phyloP scores from a whole-genome alignment of 2,329 filamentous ascomycete genomes.

The Rhynchosporium agropyri region DNA sequence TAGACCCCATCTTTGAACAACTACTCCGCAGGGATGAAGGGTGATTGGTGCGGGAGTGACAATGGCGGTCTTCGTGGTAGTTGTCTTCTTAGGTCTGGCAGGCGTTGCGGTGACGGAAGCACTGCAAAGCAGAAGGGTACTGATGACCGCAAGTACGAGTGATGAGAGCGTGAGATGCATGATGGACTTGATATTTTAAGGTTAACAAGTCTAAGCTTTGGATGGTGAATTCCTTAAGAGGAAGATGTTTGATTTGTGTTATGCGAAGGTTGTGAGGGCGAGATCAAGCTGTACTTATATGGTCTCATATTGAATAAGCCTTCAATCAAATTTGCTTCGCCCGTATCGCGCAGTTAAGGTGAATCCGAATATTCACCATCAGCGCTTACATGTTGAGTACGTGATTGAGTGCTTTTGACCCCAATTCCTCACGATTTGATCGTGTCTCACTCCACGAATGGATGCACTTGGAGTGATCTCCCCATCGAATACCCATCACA shows the following conservation, averaged over 20 bases:
- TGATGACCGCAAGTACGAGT: background rate
- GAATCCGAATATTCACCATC: background rate
- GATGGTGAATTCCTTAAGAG: background rate
- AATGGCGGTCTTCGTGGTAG: slow-evolving; percentile 6
- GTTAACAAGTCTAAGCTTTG: too few relatives aligned
- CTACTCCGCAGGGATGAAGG: slow-evolving; percentile 12
- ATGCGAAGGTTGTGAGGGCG: too few relatives aligned
- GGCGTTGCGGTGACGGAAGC: background rate
- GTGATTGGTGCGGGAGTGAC: background rate
- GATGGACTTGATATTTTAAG: background rate
- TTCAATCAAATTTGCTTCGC: background rate
- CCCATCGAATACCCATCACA: background rate
- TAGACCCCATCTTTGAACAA: slow-evolving; percentile 19
- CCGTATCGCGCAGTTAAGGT: background rate
- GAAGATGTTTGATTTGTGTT: background rate
- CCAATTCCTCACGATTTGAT: background rate
- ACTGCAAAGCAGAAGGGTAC: background rate
- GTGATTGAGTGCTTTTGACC: slow-evolving; percentile 1
- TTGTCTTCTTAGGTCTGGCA: background rate
- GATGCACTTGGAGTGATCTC: background rate
- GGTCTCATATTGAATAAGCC: too few relatives aligned
- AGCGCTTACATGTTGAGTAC: slow-evolving; percentile 4
- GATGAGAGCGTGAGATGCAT: background rate
- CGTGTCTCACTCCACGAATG: background rate
- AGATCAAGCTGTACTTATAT: background rate